Percentiles rank a stretch among this genome's conserved stretches.
Evolutionary conservation across 345 rosid genomes (phyloP).

Genomic region (Lepidium africanum): DNA sequence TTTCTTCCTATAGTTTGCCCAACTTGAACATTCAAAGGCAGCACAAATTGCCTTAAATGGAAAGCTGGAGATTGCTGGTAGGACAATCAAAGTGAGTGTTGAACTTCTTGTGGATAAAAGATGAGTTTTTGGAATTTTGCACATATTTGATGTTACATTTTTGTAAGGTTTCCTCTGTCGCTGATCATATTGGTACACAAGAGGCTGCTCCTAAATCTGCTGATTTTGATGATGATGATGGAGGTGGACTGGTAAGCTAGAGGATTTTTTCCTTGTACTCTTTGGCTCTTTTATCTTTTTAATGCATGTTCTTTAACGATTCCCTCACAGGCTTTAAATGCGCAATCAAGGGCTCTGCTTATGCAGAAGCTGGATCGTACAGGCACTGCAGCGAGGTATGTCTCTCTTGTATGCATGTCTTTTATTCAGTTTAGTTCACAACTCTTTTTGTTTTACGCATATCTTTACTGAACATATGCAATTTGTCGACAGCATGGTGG

Average conservation of each 20-base stretch:
- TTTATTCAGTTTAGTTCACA: background rate
- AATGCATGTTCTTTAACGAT: background rate
- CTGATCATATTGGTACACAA: constrained; percentile 80
- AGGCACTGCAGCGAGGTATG: constrained; percentile 68
- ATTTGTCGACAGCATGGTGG: constrained; percentile 43
- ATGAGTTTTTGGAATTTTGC: background rate
- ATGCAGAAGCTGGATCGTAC: constrained; percentile 93
- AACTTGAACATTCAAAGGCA: constrained; percentile 82
- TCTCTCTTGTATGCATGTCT: constrained; percentile 11
- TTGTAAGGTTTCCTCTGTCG: constrained; percentile 71
- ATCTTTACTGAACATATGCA: background rate
- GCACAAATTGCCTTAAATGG: constrained; percentile 87
- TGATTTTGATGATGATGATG: constrained; percentile 95
- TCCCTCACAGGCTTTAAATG: constrained; percentile 63
- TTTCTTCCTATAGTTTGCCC: constrained; percentile 56
- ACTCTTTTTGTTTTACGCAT: background rate
- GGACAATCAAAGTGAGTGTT: constrained; percentile 67
- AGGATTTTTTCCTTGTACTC: background rate
- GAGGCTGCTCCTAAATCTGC: constrained; percentile 71
- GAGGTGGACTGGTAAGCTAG: constrained; percentile 82
- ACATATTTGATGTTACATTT: background rate
- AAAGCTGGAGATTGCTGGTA: constrained; percentile 84
- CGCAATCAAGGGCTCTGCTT: constrained; percentile 79
- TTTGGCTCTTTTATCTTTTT: background rate
- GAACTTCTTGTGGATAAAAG: background rate